Evolutionary conservation across 2,329 filamentous ascomycete genomes (phyloP), one percentile per base, ranked within the genome.

Genomic region (Teratosphaeria zuluensis): DNA sequence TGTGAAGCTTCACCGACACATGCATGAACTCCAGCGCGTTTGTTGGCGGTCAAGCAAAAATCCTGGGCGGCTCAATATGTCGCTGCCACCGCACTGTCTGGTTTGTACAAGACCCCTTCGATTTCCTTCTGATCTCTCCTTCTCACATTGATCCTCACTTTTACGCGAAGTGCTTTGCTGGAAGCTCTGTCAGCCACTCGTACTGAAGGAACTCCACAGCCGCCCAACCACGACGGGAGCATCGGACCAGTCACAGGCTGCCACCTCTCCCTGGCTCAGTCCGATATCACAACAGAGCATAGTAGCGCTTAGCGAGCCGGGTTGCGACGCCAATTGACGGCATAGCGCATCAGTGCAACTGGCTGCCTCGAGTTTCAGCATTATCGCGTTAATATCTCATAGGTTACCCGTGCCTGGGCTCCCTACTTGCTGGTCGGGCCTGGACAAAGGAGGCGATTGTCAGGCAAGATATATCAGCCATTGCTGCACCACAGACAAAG

Each of bases 241-340:
- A 35, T 16, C 32, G 52, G 31, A 57, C 56, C 56, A 57, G 24
- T 57, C 12, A 35, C 38, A 57, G 46, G 9, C 30, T 48, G 56
- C 51, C 56, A 57, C 24, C 56, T 57, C 24, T 30, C 38, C 33
- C 21, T 9, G 24, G 33, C 24, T 30, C 38, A 21, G 19, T 28
- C 24, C 54, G 21, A 56, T 31, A 30, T 38, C 35, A 48, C 42
- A 48, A 48, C 53, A 28, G 31, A n/a, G 19, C 11, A 28, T 38
- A 35, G 46, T 35, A 35, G 35, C 54, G 38, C 35, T 46, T 35
- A 35, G 46, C 24, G 9, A 19, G 48, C 28, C 54, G 9, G 38
- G 9, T 38, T 28, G 54, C n/a, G 3, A 48, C 38, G 48, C 46
- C 16, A 53, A 28, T 30, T 16, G 48, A 21, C 33, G 21, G 21